Base-by-base conservation (phyloP, 2,329 filamentous ascomycete genomes). In the Trichothecium roseum region DNA sequence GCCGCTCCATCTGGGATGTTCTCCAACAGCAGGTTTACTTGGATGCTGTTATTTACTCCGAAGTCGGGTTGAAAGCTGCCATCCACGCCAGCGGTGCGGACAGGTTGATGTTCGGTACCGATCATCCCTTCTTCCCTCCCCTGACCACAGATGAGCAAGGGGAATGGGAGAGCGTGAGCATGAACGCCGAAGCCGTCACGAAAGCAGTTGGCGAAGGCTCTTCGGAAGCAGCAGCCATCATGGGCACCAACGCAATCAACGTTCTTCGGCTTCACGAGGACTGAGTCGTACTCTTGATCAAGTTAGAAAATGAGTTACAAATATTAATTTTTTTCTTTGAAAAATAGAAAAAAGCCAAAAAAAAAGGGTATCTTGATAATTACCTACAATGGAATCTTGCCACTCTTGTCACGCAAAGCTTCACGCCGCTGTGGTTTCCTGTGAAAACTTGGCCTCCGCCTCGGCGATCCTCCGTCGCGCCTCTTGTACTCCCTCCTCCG, bases 51-150 rank as follows among this genome's bases (percentile, higher is more conserved):
- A 74, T 93, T 6, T 87, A 91, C 55, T 84, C 80, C 0, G 75
- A 81, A 32, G 75, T 84, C 8, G 83, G 81, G 0, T 55, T 88
- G 38, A 77, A 72, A 46, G 81, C 81, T 2, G 84, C 84, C 1
- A 68, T 84, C 3, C 72, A 78, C 16, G 80, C 79, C 0, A 67
- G 70, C 40, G 81, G 82, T 0, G 64, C 66, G 1, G 82, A 87
- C 46, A 67, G 82, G 40, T 59, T 89, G 34, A 72, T 89, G 65
- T 89, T 89, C 58, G 84, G 83, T 18, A 88, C 83, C 1, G 84
- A 88, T 52, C 81, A 88, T 54, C 84, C 84, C 0, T 88, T 89
- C 61, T 89, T 89, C 56, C 84, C 84, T n/a, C 83, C 83, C 1
- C 57, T 87, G 14, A 69, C 67, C 22, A 65, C 60, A 26, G 74